Conservation (phyloP, 2,329 filamentous ascomycete species). For the Trichoderma endophyticum region DNA sequence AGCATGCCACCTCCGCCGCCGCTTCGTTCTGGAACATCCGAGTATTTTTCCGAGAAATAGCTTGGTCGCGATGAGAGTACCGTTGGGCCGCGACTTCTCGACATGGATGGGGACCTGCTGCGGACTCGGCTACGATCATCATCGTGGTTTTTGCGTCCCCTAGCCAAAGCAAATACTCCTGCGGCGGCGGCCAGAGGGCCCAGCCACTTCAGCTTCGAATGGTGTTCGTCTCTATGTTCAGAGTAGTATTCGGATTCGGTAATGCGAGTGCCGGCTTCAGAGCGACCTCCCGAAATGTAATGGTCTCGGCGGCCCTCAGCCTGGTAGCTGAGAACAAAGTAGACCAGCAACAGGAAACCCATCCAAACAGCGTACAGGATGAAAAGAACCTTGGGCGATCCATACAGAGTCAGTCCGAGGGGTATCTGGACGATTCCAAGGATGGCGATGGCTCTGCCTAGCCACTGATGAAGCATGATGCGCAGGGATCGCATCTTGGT, state of each 20-base stretch:
- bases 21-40: conserved; percentile 41
- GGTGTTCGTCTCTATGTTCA: conserved; percentile 31
- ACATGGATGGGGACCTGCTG: conserved; percentile 38
- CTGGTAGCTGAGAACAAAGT: conserved; percentile 76
- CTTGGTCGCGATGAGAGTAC: conserved; percentile 54
- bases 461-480: conserved; percentile 79
- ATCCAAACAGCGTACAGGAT: conserved; percentile 81
- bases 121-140: conserved; percentile 42
- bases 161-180: conserved; percentile 46
- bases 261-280: conserved; percentile 43
- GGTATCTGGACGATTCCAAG: conserved; percentile 85
- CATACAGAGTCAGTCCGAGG: conserved; percentile 85
- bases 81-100: conserved; percentile 43
- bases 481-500: conserved; percentile 48
- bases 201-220: conserved; percentile 43
- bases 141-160: conserved; percentile 40
- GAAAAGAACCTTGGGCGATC: conserved; percentile 81
- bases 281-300: conserved; percentile 56
- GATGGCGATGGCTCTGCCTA: conserved; percentile 72
- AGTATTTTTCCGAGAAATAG: conserved; percentile 64
- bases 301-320: conserved; percentile 54
- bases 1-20: conserved; percentile 53
- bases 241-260: conserved; percentile 42
- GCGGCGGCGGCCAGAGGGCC: conserved; percentile 53
- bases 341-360: conserved; percentile 66